Conservation (phyloP, 2,329 filamentous ascomycete genomes). For the Curvularia spicifera region DNA sequence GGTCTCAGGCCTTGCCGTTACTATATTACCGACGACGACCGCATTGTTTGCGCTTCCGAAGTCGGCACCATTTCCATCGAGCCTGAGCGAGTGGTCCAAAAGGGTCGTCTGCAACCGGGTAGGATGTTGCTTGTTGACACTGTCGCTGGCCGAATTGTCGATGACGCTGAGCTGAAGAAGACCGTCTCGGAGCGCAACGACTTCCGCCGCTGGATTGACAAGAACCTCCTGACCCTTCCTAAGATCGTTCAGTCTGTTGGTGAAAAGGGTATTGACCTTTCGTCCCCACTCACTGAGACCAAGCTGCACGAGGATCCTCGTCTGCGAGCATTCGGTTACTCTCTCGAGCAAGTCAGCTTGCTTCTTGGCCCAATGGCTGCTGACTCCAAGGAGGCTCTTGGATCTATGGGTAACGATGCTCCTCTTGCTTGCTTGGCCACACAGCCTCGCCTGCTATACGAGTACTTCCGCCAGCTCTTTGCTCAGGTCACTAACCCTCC, state of each 20-base stretch:
- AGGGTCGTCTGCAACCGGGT: slow-evolving; percentile 90
- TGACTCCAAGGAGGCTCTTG: slow-evolving; percentile 94
- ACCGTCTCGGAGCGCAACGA: slow-evolving; percentile 86
- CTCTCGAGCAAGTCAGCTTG: slow-evolving; percentile 91
- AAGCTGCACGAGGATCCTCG: slow-evolving; percentile 84
- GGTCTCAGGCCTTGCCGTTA: slow-evolving; percentile 94
- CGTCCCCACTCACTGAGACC: slow-evolving; percentile 69
- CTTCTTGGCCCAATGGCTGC: slow-evolving; percentile 94
- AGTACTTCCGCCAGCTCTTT: slow-evolving; percentile 98
- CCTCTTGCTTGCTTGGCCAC: slow-evolving; percentile 90
- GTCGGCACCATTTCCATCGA: slow-evolving; percentile 93
- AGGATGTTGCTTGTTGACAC: slow-evolving; percentile 97
- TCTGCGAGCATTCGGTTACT: slow-evolving; percentile 88
- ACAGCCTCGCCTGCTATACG: slow-evolving; percentile 85
- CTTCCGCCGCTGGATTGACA: slow-evolving; percentile 87
- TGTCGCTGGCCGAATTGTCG: slow-evolving; percentile 87
- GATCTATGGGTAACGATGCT: slow-evolving; percentile 97
- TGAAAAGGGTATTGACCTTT: slow-evolving; percentile 67
- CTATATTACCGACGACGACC: slow-evolving; percentile 95
- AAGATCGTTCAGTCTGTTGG: slow-evolving; percentile 70
- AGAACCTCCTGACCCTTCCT: slow-evolving; percentile 81
- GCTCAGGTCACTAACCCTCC: slow-evolving; percentile 98
- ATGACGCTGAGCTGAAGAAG: slow-evolving; percentile 89
- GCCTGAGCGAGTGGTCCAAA: slow-evolving; percentile 87
- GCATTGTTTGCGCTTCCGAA: slow-evolving; percentile 96